Base-by-base conservation (phyloP, 805 yeast species). In the Wickerhamomyces sydowiorum region DNA sequence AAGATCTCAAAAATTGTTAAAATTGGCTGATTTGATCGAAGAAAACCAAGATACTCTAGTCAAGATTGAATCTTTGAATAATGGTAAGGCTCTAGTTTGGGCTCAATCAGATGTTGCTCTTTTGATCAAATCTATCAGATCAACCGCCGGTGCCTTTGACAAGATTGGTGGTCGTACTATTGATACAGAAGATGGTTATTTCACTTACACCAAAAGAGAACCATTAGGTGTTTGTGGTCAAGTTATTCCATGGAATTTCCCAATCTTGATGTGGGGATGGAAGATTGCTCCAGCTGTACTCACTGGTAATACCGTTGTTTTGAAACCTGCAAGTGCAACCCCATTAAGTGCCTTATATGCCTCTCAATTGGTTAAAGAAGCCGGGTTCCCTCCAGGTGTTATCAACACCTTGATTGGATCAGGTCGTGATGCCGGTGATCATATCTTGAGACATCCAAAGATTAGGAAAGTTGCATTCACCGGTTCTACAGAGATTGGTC, bases 111-210 rank as follows among this genome's bases (percentile, higher is more conserved):
- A 85, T 55, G 69, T 85, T 37, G 69, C 68, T 10, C 77, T 75
- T 47, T 65, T 77, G 25, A 70, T 75, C 28, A 71, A 68, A 46
- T 73, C 75, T 36, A 72, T 79, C 60, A 71, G 74, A 49, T 80
- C 78, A 56, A 78, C 75, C 52, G 85, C 87, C 23, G 89, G 90
- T 13, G 74, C 35, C 20, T 32, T 19, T 32, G 35, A 32, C 15
- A 32, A 32, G 15, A 20, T 32, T 20, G 15, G 15, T 19, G 35
- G 35, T 13, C 22, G 35, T 19, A 32, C 35, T 5, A 32, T 32
- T 32, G 35, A 32, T 20, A 32, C 35, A 4, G 5, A 18, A 13
- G 19, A 32, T 32, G 35, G 19, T 19, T 32, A 19, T 32, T 19
- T 32, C 5, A 32, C 35, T 20, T 32, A 32, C 15, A 32, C 35